These are phyloP conservation scores for Patellifolia procumbens DNA, from an alignment of 179 eudicot genomes.

Conservation along the genomic window DNA sequence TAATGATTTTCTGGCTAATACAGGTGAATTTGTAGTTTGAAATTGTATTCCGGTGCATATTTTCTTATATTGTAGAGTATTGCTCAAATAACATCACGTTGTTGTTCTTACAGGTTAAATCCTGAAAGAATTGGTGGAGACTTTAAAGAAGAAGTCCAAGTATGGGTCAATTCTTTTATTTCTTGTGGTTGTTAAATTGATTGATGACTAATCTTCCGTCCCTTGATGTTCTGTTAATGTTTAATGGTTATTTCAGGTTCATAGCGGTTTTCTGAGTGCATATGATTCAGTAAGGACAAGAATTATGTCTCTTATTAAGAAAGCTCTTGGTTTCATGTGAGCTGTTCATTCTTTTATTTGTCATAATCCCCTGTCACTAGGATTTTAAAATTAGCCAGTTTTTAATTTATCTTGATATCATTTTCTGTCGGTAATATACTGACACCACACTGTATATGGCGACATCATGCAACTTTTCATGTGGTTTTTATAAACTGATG, in stretches of 20 bases:
- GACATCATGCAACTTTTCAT: not conserved
- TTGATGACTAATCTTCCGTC: not conserved
- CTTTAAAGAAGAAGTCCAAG: slow-evolving; percentile 93
- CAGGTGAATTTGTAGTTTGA: not conserved
- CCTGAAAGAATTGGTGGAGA: slow-evolving; percentile 98
- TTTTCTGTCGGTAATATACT: not conserved
- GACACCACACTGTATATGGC: not conserved
- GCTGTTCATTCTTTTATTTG: slow-evolving; percentile 22
- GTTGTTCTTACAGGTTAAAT: slow-evolving; percentile 58
- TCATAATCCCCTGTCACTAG: not conserved
- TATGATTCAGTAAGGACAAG: slow-evolving; percentile 93
- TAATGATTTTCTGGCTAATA: not conserved
- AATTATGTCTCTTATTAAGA: slow-evolving; percentile 68
- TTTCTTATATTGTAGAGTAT: not conserved
- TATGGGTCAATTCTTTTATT: slow-evolving; percentile 26
- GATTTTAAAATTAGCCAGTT: not conserved
- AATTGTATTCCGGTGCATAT: not conserved
- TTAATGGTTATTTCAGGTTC: slow-evolving; percentile 57
- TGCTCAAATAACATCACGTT: slow-evolving; percentile 12
- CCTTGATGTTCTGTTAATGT: slow-evolving; percentile 2
- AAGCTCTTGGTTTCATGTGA: slow-evolving; percentile 66
- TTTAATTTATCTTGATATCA: not conserved
- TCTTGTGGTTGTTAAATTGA: not conserved
- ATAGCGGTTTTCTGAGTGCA: slow-evolving; percentile 89
- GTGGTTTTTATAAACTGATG: slow-evolving; percentile 11